phyloP scores from a whole-genome alignment of 345 rosid genomes.

The Hevea brasiliensis region DNA sequence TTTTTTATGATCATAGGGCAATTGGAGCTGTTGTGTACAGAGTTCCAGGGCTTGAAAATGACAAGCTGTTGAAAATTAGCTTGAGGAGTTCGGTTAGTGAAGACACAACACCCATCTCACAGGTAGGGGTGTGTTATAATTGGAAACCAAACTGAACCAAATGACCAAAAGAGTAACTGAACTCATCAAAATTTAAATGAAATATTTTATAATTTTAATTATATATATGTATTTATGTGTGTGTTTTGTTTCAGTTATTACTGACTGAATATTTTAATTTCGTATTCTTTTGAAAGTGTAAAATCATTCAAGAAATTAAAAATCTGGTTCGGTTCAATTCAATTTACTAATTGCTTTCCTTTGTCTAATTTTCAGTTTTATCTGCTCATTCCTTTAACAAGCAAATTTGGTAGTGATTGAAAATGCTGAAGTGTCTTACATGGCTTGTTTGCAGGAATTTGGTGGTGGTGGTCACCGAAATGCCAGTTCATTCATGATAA shows the following conservation, averaged over 20 bases:
- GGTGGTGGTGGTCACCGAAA: constrained; percentile 76
- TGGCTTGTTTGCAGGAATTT: constrained; percentile 36
- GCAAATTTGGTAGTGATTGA: not conserved
- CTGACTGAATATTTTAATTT: too few species aligned
- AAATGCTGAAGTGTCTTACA: not conserved
- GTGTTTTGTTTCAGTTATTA: too few species aligned
- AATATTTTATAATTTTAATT: too few species aligned
- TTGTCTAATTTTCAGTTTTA: not conserved
- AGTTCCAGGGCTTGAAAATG: constrained; percentile 57
- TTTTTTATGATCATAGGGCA: constrained; percentile 34
- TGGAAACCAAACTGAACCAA: too few species aligned
- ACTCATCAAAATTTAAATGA: too few species aligned
- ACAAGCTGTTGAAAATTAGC: constrained; percentile 62
- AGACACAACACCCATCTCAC: constrained; percentile 61
- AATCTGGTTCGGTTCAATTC: too few species aligned
- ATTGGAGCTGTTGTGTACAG: constrained; percentile 69
- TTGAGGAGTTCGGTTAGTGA: constrained; percentile 57
- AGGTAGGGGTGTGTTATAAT: constrained; percentile 19
- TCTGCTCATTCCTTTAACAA: not conserved
- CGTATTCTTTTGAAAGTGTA: too few species aligned
- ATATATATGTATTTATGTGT: too few species aligned
- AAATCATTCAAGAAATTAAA: too few species aligned
- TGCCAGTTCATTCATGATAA: constrained; percentile 70
- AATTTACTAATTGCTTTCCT: not conserved
- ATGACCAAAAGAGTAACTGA: too few species aligned